These are phyloP conservation scores for Pholiota molesta DNA, from an alignment of 768 basidiomycete species.

Conservation along the genomic window DNA sequence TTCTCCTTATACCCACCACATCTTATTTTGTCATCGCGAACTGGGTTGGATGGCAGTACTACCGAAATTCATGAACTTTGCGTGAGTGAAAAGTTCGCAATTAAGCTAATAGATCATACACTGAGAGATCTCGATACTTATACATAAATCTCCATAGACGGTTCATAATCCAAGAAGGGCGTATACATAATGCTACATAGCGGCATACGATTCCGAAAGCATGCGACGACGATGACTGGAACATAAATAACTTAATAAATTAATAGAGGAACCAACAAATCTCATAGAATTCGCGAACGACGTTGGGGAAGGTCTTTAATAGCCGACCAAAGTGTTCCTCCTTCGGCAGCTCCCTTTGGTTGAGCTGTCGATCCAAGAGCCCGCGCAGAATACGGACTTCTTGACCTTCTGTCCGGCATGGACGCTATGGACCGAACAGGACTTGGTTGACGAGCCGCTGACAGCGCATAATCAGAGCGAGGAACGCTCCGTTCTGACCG, in stretches of 20 bases:
- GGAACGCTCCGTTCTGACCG: slow-evolving; percentile 26
- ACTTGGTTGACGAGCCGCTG: slow-evolving; percentile 22
- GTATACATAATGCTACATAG: slow-evolving; percentile 3
- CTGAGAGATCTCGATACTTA: background rate
- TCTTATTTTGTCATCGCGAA: slow-evolving; percentile 95
- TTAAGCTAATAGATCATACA: background rate
- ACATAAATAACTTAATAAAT: slow-evolving; percentile 24
- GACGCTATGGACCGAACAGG: slow-evolving; percentile 30
- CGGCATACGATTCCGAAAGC: slow-evolving; percentile 4
- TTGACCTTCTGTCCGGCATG: slow-evolving; percentile 24
- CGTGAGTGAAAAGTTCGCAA: background rate
- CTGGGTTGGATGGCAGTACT: slow-evolving; percentile 99
- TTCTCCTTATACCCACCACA: slow-evolving; percentile 79
- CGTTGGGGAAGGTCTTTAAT: slow-evolving; percentile 22
- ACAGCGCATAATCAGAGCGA: slow-evolving; percentile 23
- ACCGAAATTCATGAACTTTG: slow-evolving; percentile 73
- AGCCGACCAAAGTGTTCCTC: slow-evolving; percentile 27
- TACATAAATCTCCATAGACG: background rate
- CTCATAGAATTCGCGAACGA: slow-evolving; percentile 22
- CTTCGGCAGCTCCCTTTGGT: slow-evolving; percentile 11
- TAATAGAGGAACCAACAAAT: background rate
- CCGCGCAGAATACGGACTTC: slow-evolving; percentile 12
- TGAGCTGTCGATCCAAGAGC: slow-evolving; percentile 1
- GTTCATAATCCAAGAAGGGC: background rate
- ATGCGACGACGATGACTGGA: slow-evolving; percentile 4